Base-by-base conservation (phyloP, 2,329 filamentous ascomycete species). In the Hymenotorrendiella dingleyae region DNA sequence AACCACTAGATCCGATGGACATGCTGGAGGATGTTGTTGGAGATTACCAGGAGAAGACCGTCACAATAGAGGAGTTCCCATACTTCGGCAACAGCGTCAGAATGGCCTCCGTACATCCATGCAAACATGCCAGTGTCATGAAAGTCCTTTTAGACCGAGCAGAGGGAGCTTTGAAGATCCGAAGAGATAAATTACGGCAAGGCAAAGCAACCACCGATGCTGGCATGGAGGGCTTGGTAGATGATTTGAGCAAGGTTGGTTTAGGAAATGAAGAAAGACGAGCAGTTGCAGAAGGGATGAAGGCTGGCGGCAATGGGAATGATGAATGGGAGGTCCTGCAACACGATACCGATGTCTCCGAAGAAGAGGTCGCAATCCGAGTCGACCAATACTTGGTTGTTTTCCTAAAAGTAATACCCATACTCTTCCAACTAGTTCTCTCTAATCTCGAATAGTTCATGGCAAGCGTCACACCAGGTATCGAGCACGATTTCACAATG, bases 21-120 rank as follows among this genome's bases (percentile, higher is more conserved):
- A 95, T 95, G 89, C 94, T 95, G 86, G 87, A 95, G 65, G 89
- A 95, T 63, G 94, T 95, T 44, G 86, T 94, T 26, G 89, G 90
- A 49, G 89, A 95, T 70, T 95, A 95, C 72, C 94, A 94, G 63
- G 89, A 95, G 70, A 98, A 98, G 73, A 98, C 93, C 0, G 93
- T 98, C 47, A 98, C 93, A 2, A 80, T 97, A 46, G 93, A 98
- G 63, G 89, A 96, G 66, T 98, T 98, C 62, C 89, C 88, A 35
- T 96, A 94, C 71, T 93, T 94, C 63, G 85, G 87, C 52, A 84
- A 86, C 60, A 83, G 82, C 56, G 80, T 96, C 62, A 95, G 96
- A 72, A 98, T 96, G 78, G 93, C 91, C 24, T 93, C 85, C 23
- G 86, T 98, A 11, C 93, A 98, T 61, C 93, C 93, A 3, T 98